phyloP scores from a whole-genome alignment of 805 yeast genomes.

The Ogataea populi-albae region DNA sequence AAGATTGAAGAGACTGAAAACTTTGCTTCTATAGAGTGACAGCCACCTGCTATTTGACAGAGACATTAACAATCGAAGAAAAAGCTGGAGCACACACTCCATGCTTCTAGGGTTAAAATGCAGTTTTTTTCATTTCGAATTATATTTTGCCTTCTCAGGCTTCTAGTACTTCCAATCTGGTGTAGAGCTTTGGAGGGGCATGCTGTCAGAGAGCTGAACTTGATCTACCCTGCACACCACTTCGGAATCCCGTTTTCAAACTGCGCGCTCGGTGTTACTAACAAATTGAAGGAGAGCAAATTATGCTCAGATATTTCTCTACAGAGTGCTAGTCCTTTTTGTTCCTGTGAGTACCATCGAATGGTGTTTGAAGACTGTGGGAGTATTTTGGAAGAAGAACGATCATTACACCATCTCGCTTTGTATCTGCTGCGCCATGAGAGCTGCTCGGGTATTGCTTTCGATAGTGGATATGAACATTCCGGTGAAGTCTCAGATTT shows the following conservation, averaged over 20 bases:
- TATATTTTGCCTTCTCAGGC: too few species aligned
- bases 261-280: constrained; percentile 12
- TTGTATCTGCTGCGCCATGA: constrained; percentile 9
- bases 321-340: not conserved
- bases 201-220: too few species aligned
- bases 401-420: constrained; percentile 12
- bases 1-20: too few species aligned
- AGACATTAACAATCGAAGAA: too few species aligned
- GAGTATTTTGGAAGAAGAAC: constrained; percentile 4
- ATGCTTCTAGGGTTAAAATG: too few species aligned
- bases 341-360: constrained; percentile 10
- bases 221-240: too few species aligned
- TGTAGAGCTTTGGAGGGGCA: too few species aligned
- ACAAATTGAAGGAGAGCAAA: not conserved
- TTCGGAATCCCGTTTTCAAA: constrained; percentile 6
- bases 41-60: too few species aligned
- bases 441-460: constrained; percentile 16
- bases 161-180: too few species aligned
- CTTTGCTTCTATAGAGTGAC: too few species aligned
- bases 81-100: too few species aligned
- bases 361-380: constrained; percentile 16
- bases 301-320: constrained; percentile 1
- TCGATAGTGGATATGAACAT: constrained; percentile 4
- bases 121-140: too few species aligned
- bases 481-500: constrained; percentile 2